Conservation (phyloP, 768 basidiomycete species). For the Dentipellis fragilis region DNA sequence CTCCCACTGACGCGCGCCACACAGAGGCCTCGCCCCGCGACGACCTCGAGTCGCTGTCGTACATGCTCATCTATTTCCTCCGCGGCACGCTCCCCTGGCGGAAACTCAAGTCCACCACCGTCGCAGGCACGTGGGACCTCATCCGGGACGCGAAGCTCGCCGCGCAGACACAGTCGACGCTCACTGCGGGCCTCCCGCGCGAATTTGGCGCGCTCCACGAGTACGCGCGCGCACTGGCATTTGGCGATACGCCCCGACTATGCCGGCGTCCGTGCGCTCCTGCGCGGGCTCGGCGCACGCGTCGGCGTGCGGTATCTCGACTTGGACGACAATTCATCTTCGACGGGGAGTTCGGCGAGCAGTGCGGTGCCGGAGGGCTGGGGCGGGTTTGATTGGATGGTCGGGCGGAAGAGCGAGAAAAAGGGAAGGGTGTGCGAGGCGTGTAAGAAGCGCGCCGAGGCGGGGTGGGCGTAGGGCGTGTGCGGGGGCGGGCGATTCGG, state of each 20-base stretch:
- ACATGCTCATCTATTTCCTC: slow-evolving; percentile 77
- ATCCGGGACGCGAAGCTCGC: slow-evolving; percentile 67
- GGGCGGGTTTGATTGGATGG: slow-evolving; percentile 14
- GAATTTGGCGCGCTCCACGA: slow-evolving; percentile 74
- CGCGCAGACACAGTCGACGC: slow-evolving; percentile 36
- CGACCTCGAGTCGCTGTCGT: slow-evolving; percentile 71
- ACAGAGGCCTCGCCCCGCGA: slow-evolving; percentile 69
- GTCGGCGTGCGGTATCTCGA: slow-evolving; percentile 11
- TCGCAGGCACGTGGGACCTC: slow-evolving; percentile 65
- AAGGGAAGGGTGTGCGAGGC: slow-evolving; percentile 13
- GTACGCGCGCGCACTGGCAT: slow-evolving; percentile 75
- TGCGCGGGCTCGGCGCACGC: slow-evolving; percentile 34
- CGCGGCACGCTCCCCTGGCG: slow-evolving; percentile 74
- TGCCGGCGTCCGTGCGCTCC: slow-evolving; percentile 66
- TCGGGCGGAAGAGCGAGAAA: slow-evolving; percentile 6
- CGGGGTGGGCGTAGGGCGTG: slow-evolving; percentile 7
- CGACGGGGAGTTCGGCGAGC: neutral
- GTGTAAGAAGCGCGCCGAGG: slow-evolving; percentile 11
- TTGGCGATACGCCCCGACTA: slow-evolving; percentile 89
- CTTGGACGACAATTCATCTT: slow-evolving; percentile 2
- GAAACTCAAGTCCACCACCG: slow-evolving; percentile 54
- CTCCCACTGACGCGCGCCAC: slow-evolving; percentile 9
- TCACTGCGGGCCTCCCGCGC: slow-evolving; percentile 67
- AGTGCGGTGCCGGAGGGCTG: slow-evolving; percentile 4
- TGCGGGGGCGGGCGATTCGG: neutral